Base-by-base conservation (phyloP, 2,329 filamentous ascomycete genomes). In the Didymella lethalis region DNA sequence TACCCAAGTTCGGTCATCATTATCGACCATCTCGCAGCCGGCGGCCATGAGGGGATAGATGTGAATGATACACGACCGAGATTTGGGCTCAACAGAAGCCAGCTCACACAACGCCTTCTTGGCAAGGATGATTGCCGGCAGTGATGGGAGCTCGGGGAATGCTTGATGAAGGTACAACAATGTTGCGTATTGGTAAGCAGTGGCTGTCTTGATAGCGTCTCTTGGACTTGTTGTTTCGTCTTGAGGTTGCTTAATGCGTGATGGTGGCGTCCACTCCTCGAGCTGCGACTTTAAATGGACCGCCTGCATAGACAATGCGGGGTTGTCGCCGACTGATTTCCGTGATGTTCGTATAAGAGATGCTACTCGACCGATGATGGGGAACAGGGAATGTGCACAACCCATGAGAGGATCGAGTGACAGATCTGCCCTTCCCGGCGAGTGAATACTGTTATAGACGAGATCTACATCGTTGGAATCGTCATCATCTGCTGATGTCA, bases 351-450 rank as follows among this genome's bases (percentile, higher is more conserved):
- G 84, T n/a, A 90, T 85, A 2, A 91, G 79, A 59, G 85, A 86
- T 3, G 88, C 88, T 23, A 88, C 87, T 20, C 84, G 83, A 11
- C 88, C 86, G 60, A 91, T 89, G 0, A 90, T 77, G 0, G 88
- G 89, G 66, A 91, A 91, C 0, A 91, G 80, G 0, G 86, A 88
- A 31, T 82, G 80, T 7, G 88, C 88, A 66, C 87, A 89, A 11
- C 89, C 89, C 86, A 91, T 88, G 29, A 91, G 75, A 4, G 88
- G 88, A 73, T 91, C 89, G n/a, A 91, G 81, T 57, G 87, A 82
- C 23, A 84, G 78, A 55, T 85, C 79, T 7, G 61, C 65, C 20
- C 72, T 64, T 26, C 70, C 73, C n/a, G 66, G 65, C 26, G 67
- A 63, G 46, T 73, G 69, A 14, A 79, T 71, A 47, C 69, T 60